Evolutionary conservation across 495 filamentous ascomycete species (phyloP), one percentile per base, ranked within the genome.

Genomic region (Immersiella caudata): DNA sequence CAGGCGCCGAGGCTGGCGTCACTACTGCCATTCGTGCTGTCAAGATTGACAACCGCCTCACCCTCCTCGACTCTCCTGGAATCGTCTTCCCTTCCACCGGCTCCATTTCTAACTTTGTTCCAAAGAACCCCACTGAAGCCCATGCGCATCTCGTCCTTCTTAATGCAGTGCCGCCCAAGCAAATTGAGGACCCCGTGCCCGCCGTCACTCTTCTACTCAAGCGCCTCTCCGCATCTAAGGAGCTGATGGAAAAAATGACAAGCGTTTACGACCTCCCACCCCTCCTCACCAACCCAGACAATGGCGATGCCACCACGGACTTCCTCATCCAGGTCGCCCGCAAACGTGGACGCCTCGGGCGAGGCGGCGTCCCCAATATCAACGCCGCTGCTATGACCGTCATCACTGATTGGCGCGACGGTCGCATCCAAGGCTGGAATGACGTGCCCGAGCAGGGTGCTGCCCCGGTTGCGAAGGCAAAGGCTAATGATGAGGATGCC

Each of bases 31-130:
- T 97, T 70, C 89, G 94, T 56, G 85, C 91, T 68, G 91, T 97
- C 73, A 98, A 98, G 80, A 87, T 98, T 66, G 94, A 98, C 80
- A 94, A 89, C 83, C 96, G 93, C 78, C 85, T 98, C 1, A 97
- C 94, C 73, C 83, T 98, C 33, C 90, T 98, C 70, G 94, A 98
- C 79, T 97, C 94, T 0, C 94, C 94, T 49, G 94, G 94, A 67
- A 97, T 98, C 68, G 92, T 98, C 58, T 97, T 97, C 84, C 94
- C 94, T 7, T 78, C 87, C 74, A 68, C 80, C 12, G 66, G 73
- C 36, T 62, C 73, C 54, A 67, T 69, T 50, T 75, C 74, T 66
- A 78, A 85, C 33, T 80, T 80, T 58, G 67, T 71, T 40, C 88
- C 86, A 70, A 81, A 83, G 60, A 85, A 82, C 71, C 87, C 87